Conservation (phyloP, 2,329 filamentous ascomycete genomes). For the Pseudocercospora fijiensis region DNA sequence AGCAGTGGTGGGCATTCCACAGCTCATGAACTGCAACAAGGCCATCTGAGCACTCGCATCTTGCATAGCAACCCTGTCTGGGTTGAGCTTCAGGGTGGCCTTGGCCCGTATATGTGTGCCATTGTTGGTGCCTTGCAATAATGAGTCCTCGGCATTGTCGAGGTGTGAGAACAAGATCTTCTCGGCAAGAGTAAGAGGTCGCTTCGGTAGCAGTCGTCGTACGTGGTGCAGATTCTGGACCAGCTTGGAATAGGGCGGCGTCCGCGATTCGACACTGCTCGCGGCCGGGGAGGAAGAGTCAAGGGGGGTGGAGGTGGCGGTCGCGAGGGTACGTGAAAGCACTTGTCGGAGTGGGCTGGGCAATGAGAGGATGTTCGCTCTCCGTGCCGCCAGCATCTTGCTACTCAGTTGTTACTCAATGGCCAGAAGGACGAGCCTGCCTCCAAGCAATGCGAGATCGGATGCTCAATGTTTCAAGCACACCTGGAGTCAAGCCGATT, state of each 20-base stretch:
- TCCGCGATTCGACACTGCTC: conserved; percentile 52
- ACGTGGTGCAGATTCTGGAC: conserved; percentile 75
- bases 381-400: conserved; percentile 31
- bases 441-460: not conserved
- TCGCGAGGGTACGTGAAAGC: conserved; percentile 36
- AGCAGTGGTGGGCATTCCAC: conserved; percentile 80
- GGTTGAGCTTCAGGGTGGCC: conserved; percentile 94
- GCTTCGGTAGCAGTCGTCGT: conserved; percentile 62
- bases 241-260: conserved; percentile 79
- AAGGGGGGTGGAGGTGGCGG: conserved; percentile 37
- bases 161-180: conserved; percentile 98
- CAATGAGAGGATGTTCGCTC: conserved; percentile 20
- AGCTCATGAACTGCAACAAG: conserved; percentile 96
- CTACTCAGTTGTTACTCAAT: conserved; percentile 22
- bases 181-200: conserved; percentile 81
- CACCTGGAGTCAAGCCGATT: not conserved
- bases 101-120: conserved; percentile 79
- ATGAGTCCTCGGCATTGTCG: conserved; percentile 81
- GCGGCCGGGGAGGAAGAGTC: conserved; percentile 23
- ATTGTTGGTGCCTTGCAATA: conserved; percentile 79
- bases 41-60: conserved; percentile 99
- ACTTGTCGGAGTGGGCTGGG: conserved; percentile 28
- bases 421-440: not conserved
- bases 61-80: conserved; percentile 97
- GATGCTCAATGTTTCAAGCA: not conserved